These are phyloP conservation scores for Rhynchospora tenuis DNA, from an alignment of 176 grass and related monocot genomes.

Conservation along the genomic window DNA sequence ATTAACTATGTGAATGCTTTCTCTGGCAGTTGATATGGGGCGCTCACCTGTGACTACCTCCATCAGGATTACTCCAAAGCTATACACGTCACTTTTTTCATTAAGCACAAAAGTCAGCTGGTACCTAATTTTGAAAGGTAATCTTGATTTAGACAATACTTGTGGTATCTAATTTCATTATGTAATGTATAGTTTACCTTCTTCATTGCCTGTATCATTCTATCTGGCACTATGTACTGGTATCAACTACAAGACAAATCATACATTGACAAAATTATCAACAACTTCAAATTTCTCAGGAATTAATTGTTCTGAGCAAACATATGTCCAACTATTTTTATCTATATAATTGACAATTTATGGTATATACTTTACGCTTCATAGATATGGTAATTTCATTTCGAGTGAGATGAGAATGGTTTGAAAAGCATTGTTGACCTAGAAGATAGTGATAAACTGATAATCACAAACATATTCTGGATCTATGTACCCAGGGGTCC, in stretches of 20 bases:
- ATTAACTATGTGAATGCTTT: not conserved
- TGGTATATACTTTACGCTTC: too few species aligned
- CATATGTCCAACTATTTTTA: not conserved
- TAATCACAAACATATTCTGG: slow-evolving; percentile 32
- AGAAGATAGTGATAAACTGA: not conserved
- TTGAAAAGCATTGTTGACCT: too few species aligned
- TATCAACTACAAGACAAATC: too few species aligned
- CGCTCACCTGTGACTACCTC: slow-evolving; percentile 18
- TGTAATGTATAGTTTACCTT: not conserved
- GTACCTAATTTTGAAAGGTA: not conserved
- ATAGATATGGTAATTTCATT: too few species aligned
- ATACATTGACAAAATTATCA: too few species aligned
- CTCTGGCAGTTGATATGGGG: not conserved
- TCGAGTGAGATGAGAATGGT: too few species aligned
- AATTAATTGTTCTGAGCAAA: not conserved
- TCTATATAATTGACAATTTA: not conserved
- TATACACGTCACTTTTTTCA: slow-evolving; percentile 28
- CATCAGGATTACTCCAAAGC: slow-evolving; percentile 23
- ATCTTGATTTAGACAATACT: too few species aligned
- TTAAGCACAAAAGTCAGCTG: not conserved
- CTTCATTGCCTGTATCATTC: not conserved
- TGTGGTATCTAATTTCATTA: not conserved
- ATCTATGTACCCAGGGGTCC: slow-evolving; percentile 47
- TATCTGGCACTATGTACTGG: too few species aligned
- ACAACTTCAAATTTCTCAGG: too few species aligned